Evolutionary conservation across 2,329 filamentous ascomycete species (phyloP), one percentile per base, ranked within the genome.

Genomic region (Trichoderma koningiopsis): DNA sequence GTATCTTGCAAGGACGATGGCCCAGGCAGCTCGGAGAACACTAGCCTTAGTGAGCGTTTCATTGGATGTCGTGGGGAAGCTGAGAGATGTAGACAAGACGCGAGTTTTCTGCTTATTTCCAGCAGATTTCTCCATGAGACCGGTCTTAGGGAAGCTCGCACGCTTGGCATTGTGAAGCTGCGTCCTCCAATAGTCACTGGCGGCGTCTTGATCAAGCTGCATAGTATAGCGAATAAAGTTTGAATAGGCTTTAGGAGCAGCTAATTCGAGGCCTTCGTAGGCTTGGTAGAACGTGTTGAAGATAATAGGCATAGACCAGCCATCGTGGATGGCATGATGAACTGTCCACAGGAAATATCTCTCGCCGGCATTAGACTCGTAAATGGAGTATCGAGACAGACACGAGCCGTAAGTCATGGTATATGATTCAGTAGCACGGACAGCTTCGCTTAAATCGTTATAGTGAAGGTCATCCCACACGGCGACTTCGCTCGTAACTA

Each of bases 281-380:
- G 56, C 57, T 11, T 49, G 47, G 22, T 43, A n/a, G 13, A 71
- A 56, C 11, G 68, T 70, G 27, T 27, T 56, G 19, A 68, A 57
- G 22, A 60, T 47, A 43, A 70, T 53, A 22, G 31, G 37, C 16
- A 72, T 29, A 35, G 69, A 69, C 72, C 72, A 75, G 24, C 71
- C 73, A 59, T 76, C 75, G 31, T 74, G 75, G 2, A 74, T 53
- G 13, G 72, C 68, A 52, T 76, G 75, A 40, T 76, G 75, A 8
- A 71, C 69, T 8, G 72, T 72, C 68, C 70, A 73, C 3, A 74
- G 55, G 16, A 76, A 72, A 43, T 68, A 72, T 7, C 57, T 27
- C 2, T 64, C 56, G 7, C 58, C 68, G 0, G 40, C 37, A 1
- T 52, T 27, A 24, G 43, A n/a, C 35, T 68, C 60, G 24, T 67